phyloP scores from a whole-genome alignment of 2,329 filamentous ascomycete species.

The Sclerotinia glacialis region DNA sequence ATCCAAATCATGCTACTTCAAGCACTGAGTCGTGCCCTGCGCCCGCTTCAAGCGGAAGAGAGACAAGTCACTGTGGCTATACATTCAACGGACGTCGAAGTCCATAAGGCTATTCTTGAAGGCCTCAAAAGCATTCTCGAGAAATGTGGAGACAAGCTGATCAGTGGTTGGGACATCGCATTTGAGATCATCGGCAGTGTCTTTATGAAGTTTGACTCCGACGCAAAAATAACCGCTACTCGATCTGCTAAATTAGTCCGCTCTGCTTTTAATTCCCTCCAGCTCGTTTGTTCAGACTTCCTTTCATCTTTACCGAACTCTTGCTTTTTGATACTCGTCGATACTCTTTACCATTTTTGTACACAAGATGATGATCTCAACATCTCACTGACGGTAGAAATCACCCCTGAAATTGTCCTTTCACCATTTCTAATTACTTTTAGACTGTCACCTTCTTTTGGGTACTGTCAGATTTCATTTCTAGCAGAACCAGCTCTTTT shows the following conservation, averaged over 20 bases:
- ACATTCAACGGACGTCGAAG: slow-evolving; percentile 67
- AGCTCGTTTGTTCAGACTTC: slow-evolving; percentile 95
- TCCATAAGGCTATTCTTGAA: slow-evolving; percentile 77
- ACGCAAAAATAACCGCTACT: slow-evolving; percentile 42
- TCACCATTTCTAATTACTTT: slow-evolving; percentile 23
- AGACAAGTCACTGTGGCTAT: slow-evolving; percentile 55
- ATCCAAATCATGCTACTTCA: slow-evolving; percentile 72
- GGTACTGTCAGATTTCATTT: slow-evolving; percentile 88
- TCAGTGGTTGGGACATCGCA: slow-evolving; percentile 79
- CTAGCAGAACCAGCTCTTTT: slow-evolving; percentile 55
- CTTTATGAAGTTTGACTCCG: slow-evolving; percentile 50
- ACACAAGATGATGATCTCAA: slow-evolving; percentile 90
- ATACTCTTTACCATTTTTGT: slow-evolving; percentile 86
- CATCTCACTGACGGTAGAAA: slow-evolving; percentile 80
- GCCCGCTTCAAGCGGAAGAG: slow-evolving; percentile 54
- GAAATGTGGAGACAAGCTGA: slow-evolving; percentile 78
- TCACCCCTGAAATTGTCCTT: background rate
- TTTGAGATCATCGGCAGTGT: slow-evolving; percentile 84
- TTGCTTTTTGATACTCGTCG: slow-evolving; percentile 75
- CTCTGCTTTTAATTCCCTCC: slow-evolving; percentile 82
- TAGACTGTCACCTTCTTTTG: slow-evolving; percentile 92
- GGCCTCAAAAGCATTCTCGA: slow-evolving; percentile 80
- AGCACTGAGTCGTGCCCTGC: slow-evolving; percentile 61
- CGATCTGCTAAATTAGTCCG: slow-evolving; percentile 74
- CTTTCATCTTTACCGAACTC: slow-evolving; percentile 67